Percentiles rank a stretch among this genome's conserved stretches.
phyloP scores from a whole-genome alignment of 2,329 filamentous ascomycete species.

The Fusarium dimerum region DNA sequence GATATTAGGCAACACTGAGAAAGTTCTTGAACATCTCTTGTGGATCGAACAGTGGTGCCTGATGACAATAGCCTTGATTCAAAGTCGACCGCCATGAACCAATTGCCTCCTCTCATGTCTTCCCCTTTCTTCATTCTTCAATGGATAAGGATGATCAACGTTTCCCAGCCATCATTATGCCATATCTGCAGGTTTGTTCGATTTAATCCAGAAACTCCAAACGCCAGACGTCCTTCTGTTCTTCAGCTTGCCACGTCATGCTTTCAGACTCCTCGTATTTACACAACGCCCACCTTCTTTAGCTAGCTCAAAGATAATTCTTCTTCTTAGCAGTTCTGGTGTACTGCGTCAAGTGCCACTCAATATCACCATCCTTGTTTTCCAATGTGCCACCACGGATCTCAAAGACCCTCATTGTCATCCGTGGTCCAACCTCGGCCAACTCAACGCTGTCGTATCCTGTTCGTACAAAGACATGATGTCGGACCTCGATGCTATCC shows the following conservation, averaged over 20 bases:
- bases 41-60: background rate
- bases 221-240: background rate
- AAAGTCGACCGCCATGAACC: conserved; percentile 12
- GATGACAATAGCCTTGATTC: background rate
- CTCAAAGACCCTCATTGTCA: conserved; percentile 97
- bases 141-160: background rate
- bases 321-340: conserved; percentile 93
- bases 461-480: conserved; percentile 85
- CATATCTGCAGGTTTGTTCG: background rate
- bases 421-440: conserved; percentile 86
- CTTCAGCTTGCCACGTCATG: background rate
- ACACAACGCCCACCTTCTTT: background rate
- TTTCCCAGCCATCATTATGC: background rate
- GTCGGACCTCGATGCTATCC: conserved; percentile 86
- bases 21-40: background rate
- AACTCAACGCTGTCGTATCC: conserved; percentile 87
- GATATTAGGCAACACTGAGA: background rate
- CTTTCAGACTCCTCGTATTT: background rate
- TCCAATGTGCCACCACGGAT: conserved; percentile 89
- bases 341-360: conserved; percentile 96
- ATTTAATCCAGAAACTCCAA: background rate
- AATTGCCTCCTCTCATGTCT: conserved; percentile 12
- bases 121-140: background rate
- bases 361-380: conserved; percentile 91
- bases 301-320: conserved; percentile 74